These are phyloP conservation scores for Rhizopogon vinicolor DNA, from an alignment of 768 basidiomycete genomes.

Conservation along the genomic window DNA sequence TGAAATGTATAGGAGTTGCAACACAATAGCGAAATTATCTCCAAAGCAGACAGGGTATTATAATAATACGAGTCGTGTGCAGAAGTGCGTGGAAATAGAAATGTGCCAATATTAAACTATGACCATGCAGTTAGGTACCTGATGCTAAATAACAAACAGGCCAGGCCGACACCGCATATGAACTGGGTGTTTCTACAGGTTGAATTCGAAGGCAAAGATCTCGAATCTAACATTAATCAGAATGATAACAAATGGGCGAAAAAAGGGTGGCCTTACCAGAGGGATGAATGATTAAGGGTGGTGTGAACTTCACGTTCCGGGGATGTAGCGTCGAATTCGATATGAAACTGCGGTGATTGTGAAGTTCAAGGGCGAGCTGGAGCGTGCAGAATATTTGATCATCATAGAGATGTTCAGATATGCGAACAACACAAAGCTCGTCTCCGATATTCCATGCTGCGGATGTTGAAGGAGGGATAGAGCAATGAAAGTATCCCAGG, in stretches of 20 bases:
- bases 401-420: slow-evolving; percentile 1
- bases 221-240: background rate
- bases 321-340: slow-evolving; percentile 19
- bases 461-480: slow-evolving; percentile 7
- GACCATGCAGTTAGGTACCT: background rate
- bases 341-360: slow-evolving; percentile 18
- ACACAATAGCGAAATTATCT: background rate
- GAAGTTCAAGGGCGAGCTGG: slow-evolving; percentile 23
- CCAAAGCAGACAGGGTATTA: background rate
- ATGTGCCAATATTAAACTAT: background rate
- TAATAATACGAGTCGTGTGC: background rate
- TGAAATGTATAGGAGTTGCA: background rate
- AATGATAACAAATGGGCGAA: background rate
- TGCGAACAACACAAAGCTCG: slow-evolving; percentile 20
- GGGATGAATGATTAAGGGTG: background rate
- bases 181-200: background rate
- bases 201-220: background rate
- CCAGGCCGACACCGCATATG: background rate
- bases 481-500: slow-evolving; percentile 41
- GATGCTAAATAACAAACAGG: background rate
- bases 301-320: slow-evolving; percentile 16
- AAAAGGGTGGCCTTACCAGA: background rate
- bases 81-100: background rate
- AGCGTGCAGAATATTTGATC: slow-evolving; percentile 11
- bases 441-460: slow-evolving; percentile 24